These are phyloP conservation scores for Camelina laxa DNA, from an alignment of 345 rosid genomes.

Conservation along the genomic window DNA sequence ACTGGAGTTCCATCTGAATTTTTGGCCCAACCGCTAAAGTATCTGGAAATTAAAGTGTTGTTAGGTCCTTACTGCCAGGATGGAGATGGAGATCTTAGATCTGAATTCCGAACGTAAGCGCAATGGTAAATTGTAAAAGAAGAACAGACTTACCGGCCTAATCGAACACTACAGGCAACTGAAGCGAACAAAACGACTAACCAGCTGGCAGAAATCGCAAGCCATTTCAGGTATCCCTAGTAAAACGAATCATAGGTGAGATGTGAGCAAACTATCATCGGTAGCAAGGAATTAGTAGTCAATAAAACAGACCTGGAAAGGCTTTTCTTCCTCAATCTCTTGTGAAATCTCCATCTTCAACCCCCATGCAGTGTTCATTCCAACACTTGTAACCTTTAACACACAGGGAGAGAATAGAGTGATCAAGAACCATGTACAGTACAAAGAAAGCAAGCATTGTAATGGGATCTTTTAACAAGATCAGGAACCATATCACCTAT, in stretches of 20 bases:
- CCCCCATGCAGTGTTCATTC: slow-evolving; percentile 91
- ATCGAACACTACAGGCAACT: slow-evolving; percentile 58
- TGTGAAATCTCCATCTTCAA: slow-evolving; percentile 72
- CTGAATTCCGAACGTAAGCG: background rate
- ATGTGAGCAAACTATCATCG: slow-evolving; percentile 6
- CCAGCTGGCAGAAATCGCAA: slow-evolving; percentile 70
- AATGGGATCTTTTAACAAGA: too few species aligned
- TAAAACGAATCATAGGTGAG: slow-evolving; percentile 13
- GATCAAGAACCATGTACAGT: background rate
- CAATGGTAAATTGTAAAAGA: slow-evolving; percentile 1
- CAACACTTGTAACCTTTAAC: slow-evolving; percentile 89
- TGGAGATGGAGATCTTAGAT: slow-evolving; percentile 13
- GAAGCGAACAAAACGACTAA: slow-evolving; percentile 70
- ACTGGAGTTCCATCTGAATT: slow-evolving; percentile 52
- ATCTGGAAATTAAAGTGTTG: slow-evolving; percentile 47
- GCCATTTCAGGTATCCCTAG: slow-evolving; percentile 78
- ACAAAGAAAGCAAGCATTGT: background rate
- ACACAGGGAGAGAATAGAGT: background rate
- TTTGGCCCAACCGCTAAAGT: slow-evolving; percentile 66
- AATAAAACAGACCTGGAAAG: slow-evolving; percentile 68
- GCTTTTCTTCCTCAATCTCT: slow-evolving; percentile 90
- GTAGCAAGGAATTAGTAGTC: slow-evolving; percentile 16
- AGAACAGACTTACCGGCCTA: slow-evolving; percentile 56
- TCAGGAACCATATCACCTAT: background rate
- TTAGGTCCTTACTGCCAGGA: background rate